phyloP scores from a whole-genome alignment of 345 rosid species.

The Clarkia xantiana region DNA sequence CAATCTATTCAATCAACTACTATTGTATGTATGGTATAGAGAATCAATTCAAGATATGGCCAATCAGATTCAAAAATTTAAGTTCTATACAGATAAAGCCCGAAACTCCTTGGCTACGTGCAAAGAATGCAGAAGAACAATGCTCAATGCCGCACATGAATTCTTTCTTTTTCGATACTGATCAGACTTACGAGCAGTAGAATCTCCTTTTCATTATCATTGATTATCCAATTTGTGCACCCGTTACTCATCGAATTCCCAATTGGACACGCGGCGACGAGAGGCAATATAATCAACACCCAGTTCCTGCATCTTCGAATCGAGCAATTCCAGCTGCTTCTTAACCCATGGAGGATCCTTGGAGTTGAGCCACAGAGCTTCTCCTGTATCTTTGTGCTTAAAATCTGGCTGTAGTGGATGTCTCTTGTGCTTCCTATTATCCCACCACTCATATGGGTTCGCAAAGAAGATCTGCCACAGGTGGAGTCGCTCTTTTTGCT shows the following conservation, averaged over 20 bases:
- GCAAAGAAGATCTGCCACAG: conserved; percentile 68
- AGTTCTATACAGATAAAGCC: no score
- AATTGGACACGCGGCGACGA: conserved; percentile 17
- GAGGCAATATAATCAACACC: conserved; percentile 7
- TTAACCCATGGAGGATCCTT: conserved; percentile 53
- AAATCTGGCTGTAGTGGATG: conserved; percentile 49
- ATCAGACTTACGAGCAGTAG: not conserved
- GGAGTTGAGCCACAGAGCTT: conserved; percentile 49
- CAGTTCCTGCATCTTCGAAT: conserved; percentile 25
- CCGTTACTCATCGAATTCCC: conserved; percentile 30
- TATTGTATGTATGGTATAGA: no score
- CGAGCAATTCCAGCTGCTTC: conserved; percentile 43
- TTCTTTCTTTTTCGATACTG: no score
- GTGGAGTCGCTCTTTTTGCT: conserved; percentile 19
- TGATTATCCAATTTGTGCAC: not conserved
- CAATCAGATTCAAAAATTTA: no score
- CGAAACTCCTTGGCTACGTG: no score
- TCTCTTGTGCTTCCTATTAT: conserved; percentile 44
- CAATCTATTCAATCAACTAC: no score
- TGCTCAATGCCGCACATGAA: not conserved
- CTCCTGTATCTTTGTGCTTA: conserved; percentile 51
- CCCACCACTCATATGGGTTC: conserved; percentile 78
- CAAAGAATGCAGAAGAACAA: not conserved
- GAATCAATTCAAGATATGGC: no score
- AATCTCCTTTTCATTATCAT: no score